These are phyloP conservation scores for Apiospora aurea DNA, from an alignment of 2,329 filamentous ascomycete species.

Conservation along the genomic window DNA sequence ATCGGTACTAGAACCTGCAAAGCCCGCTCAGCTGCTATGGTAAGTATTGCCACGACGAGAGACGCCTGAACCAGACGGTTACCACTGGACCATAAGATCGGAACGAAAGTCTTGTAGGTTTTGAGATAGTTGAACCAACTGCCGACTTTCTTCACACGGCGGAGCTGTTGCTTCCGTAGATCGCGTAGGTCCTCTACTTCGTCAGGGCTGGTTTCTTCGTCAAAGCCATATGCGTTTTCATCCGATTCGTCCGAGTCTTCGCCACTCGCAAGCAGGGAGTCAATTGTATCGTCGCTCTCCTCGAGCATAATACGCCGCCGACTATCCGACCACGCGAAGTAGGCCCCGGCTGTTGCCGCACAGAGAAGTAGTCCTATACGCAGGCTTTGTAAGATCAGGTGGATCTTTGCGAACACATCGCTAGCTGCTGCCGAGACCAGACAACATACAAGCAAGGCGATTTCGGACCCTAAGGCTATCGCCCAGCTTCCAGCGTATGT, in stretches of 20 bases:
- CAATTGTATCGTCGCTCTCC: not conserved
- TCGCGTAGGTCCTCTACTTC: not conserved
- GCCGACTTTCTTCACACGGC: slow-evolving; percentile 39
- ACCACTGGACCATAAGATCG: slow-evolving; percentile 41
- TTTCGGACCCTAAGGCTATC: not conserved
- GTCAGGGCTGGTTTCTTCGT: not conserved
- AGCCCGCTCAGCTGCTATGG: slow-evolving; percentile 35
- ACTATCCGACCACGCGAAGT: not conserved
- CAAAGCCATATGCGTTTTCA: not conserved
- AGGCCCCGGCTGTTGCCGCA: not conserved
- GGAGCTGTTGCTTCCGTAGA: slow-evolving; percentile 24
- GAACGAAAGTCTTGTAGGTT: slow-evolving; percentile 31
- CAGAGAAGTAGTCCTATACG: not conserved
- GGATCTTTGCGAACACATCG: not conserved
- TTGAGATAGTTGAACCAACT: slow-evolving; percentile 30
- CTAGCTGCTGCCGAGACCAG: not conserved
- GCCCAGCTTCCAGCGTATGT: not conserved
- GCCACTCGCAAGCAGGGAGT: not conserved
- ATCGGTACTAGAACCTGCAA: slow-evolving; percentile 43
- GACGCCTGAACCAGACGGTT: slow-evolving; percentile 42
- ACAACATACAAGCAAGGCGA: not conserved
- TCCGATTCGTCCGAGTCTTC: not conserved
- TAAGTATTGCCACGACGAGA: slow-evolving; percentile 36
- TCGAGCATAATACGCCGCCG: not conserved
- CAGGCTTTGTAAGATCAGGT: not conserved